Conservation (phyloP, 164 flowering plant genomes). For the Piper betle region DNA sequence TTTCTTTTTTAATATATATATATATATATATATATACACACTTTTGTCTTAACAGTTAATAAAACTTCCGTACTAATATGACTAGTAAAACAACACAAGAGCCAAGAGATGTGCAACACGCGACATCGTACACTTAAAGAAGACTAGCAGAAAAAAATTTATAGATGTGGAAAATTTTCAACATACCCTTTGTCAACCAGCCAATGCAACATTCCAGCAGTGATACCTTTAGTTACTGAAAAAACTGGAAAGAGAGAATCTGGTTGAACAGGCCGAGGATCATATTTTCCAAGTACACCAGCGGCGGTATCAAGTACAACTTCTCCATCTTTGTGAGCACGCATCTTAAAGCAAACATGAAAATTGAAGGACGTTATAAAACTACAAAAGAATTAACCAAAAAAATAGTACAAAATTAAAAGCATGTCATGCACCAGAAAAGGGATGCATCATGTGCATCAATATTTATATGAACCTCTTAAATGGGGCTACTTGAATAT, state of each 20-base stretch:
- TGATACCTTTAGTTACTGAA: constrained; percentile 79
- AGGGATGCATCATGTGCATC: no score
- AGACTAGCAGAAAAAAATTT: not conserved
- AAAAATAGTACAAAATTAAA: no score
- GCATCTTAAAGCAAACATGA: constrained; percentile 36
- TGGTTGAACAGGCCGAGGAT: constrained; percentile 95
- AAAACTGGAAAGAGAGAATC: constrained; percentile 87
- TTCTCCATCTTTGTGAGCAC: constrained; percentile 95
- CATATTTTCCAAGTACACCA: constrained; percentile 87
- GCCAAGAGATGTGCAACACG: not conserved
- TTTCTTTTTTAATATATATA: not conserved
- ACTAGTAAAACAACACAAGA: no score
- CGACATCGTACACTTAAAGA: not conserved
- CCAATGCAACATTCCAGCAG: constrained; percentile 94
- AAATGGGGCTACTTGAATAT: no score
- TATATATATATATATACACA: no score
- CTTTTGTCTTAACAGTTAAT: not conserved
- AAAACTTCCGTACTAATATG: no score
- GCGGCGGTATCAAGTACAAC: constrained; percentile 92
- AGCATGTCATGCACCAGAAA: no score
- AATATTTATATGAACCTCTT: no score
- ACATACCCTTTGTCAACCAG: constrained; percentile 76
- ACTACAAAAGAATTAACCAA: no score
- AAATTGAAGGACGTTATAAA: not conserved
- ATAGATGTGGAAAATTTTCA: not conserved